Evolutionary conservation across 495 filamentous ascomycete species (phyloP).

Genomic region (Neurospora sp.): DNA sequence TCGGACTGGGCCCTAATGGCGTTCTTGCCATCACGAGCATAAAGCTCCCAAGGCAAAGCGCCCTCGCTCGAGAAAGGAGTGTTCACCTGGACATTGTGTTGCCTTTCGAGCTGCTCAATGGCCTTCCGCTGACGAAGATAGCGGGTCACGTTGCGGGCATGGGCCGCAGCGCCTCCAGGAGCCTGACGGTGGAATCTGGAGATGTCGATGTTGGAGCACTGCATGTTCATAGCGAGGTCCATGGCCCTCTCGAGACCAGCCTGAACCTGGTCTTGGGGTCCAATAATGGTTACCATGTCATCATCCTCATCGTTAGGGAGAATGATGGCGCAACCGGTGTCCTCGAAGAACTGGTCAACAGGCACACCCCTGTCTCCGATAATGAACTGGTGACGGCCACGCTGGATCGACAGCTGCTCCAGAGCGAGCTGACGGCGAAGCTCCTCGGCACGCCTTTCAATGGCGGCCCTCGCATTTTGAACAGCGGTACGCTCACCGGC

Average conservation of each 20-base stretch:
- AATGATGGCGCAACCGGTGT: conserved; percentile 85
- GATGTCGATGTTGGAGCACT: conserved; percentile 66
- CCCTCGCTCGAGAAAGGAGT: conserved; percentile 52
- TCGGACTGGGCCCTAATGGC: conserved; percentile 69
- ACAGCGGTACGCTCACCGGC: conserved; percentile 79
- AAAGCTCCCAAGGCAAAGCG: conserved; percentile 72
- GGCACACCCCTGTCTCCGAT: conserved; percentile 69
- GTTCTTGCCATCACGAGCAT: conserved; percentile 74
- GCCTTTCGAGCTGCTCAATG: conserved; percentile 65
- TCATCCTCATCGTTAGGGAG: conserved; percentile 65
- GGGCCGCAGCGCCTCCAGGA: conserved; percentile 56
- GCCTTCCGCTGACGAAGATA: conserved; percentile 71
- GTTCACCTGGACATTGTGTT: conserved; percentile 72
- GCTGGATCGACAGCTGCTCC: conserved; percentile 63
- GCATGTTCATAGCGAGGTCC: conserved; percentile 73
- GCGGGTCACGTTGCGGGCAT: conserved; percentile 73
- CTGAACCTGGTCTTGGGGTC: conserved; percentile 61
- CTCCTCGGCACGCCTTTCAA: conserved; percentile 65
- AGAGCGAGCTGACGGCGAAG: conserved; percentile 59
- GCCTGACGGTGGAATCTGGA: conserved; percentile 64
- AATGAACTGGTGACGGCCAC: conserved; percentile 81
- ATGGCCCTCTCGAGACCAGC: conserved; percentile 66
- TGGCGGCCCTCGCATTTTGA: conserved; percentile 63
- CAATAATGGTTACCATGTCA: conserved; percentile 74
- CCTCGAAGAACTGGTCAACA: conserved; percentile 72